These are phyloP conservation scores for Linnemannia elongata DNA, from an alignment of 192 early-diverging fungal genomes.

Conservation along the genomic window DNA sequence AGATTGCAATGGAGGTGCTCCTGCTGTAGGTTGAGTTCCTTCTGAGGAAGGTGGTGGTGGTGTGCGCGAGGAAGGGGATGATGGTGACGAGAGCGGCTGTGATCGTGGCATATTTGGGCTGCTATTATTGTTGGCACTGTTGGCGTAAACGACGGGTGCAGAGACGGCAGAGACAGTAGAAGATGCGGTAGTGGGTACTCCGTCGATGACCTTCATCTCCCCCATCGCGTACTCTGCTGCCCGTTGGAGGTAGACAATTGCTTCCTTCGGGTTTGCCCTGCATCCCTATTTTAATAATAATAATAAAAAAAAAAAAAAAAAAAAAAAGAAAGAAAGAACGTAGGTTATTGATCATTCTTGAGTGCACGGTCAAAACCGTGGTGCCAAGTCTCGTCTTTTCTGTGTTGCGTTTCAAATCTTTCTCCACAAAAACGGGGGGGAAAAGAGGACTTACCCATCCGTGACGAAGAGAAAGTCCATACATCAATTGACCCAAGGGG, in stretches of 20 bases:
- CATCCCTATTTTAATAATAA: conserved; percentile 63
- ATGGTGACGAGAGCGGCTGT: not conserved
- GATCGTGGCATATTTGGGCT: not conserved
- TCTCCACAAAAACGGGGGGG: not conserved
- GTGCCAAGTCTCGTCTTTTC: no score
- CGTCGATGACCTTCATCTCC: conserved; percentile 65
- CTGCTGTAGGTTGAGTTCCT: not conserved
- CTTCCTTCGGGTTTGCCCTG: conserved; percentile 74
- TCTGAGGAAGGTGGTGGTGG: not conserved
- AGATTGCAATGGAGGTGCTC: not conserved
- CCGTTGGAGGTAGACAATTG: conserved; percentile 80
- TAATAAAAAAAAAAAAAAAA: no score
- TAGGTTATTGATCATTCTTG: not conserved
- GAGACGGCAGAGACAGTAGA: not conserved
- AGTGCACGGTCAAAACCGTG: no score
- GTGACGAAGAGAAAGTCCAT: conserved; percentile 82
- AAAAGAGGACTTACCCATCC: conserved; percentile 74
- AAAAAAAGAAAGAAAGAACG: not conserved
- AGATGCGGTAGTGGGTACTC: not conserved
- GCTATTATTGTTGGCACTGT: not conserved
- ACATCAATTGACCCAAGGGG: conserved; percentile 84
- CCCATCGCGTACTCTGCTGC: conserved; percentile 78
- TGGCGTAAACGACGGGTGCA: not conserved
- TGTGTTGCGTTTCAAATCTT: no score
- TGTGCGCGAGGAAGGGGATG: not conserved